Evolutionary conservation across 2,329 filamentous ascomycete genomes (phyloP), one percentile per base, ranked within the genome.

Genomic region (Pseudogymnoascus sp.): DNA sequence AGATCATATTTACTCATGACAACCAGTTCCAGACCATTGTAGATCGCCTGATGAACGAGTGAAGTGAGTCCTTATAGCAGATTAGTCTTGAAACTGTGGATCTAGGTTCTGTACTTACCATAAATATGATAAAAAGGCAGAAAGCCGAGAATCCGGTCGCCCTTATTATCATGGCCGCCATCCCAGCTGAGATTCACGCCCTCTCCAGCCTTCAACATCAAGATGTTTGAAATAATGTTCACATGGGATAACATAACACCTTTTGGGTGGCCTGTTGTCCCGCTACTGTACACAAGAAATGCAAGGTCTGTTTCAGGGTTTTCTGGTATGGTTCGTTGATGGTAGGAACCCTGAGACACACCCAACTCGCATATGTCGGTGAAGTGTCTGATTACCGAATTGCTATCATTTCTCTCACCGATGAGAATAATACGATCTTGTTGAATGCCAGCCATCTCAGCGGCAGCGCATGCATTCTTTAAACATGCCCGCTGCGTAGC

Each of bases 101-200:
- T 20, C 34, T 59, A 25, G 6, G 16, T 4, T 34, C 9, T 41
- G 14, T 11, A 39, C 58, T 47, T 59, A 43, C 20, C 34, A 6
- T 32, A 94, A 63, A 93, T 90, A 70, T 94, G 90, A 74, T 90
- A 95, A 71, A 95, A 91, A 0, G 90, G 89, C 14, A 94, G 73
- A 61, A 93, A 87, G 4, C 88, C 89, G 6, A 94, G 74, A 50
- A 92, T 78, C 62, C 81, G 84, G 70, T 95, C 90, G 1, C 84
- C 81, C 57, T 82, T 78, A 12, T 83, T 84, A 58, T 39, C 16
- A 43, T n/a, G 47, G 0, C 81, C 79, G 4, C 84, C 83, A 54
- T 79, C 75, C 69, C 81, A 80, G 14, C 76, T 76, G 57, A 88
- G 73, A 60, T 83, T 77, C 0, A 76, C 76, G 2, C 74, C 75